Percentiles rank a stretch among this genome's conserved stretches.
These are phyloP conservation scores for Apiospora arundinis DNA, from an alignment of 2,329 filamentous ascomycete genomes.

Conservation along the genomic window DNA sequence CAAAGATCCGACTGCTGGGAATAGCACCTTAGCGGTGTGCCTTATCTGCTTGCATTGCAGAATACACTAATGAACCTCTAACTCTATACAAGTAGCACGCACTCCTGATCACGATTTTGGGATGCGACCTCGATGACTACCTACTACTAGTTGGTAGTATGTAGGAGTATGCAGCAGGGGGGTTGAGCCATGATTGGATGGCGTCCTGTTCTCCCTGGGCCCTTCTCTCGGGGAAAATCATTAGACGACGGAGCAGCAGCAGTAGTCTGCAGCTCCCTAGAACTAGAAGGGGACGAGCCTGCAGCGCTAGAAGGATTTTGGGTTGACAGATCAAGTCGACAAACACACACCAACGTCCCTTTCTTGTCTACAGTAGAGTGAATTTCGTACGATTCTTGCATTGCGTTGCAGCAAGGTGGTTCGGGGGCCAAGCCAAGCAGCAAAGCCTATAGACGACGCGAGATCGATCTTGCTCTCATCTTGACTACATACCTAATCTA, in stretches of 20 bases:
- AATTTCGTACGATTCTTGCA: conserved; percentile 13
- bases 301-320: conserved; percentile 14
- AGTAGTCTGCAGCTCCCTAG: background rate
- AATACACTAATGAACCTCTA: conserved; percentile 5
- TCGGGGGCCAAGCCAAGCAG: background rate
- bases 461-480: background rate
- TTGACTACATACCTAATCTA: background rate
- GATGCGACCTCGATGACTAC: background rate
- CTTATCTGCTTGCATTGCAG: conserved; percentile 2
- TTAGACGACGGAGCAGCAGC: background rate
- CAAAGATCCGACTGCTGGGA: background rate
- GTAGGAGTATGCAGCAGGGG: background rate
- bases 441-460: background rate
- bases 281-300: background rate
- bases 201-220: background rate
- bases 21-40: conserved; percentile 4
- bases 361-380: background rate
- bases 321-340: conserved; percentile 7
- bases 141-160: background rate
- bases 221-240: conserved; percentile 2
- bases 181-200: background rate
- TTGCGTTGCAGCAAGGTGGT: background rate
- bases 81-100: background rate
- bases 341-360: background rate
- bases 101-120: background rate